Base-by-base conservation (phyloP, 2,329 filamentous ascomycete genomes). In the Trichoderma sp. region DNA sequence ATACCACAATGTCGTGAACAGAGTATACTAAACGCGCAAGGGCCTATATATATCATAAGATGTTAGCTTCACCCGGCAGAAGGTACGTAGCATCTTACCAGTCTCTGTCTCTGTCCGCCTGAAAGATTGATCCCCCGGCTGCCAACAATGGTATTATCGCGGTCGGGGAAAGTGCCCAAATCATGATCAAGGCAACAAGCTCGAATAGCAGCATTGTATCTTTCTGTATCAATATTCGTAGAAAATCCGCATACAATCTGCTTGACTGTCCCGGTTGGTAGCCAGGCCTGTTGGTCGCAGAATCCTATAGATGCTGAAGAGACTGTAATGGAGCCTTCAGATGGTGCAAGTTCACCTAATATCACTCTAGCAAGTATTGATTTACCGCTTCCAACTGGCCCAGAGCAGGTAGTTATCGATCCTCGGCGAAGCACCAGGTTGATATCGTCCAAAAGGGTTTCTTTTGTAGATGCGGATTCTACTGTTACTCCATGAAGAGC, bases 351-450 rank as follows among this genome's bases (percentile, higher is more conserved):
- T 28, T 76, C 75, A 2, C 74, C 74, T 3, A 76, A 32, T 12
- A 81, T 73, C 1, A 74, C 63, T 4, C 73, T 74, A 0, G 73
- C 30, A 28, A 80, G 57, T 1, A 73, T 74, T 1, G 78, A 75
- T 62, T 80, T 80, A 5, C 79, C 79, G 58, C 75, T 72, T 3
- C 76, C 79, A 6, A 75, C 75, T 8, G 77, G 71, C 4, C 79
- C 78, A 0, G 76, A 75, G 8, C 75, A 73, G 1, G 81, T 75
- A 1, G 73, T 69, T 2, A 81, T 32, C 2, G 76, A 76, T 1
- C 76, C 77, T 23, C 58, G 47, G 1, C 23, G 34, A 15, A 81
- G 39, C 0, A 73, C 59, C 1, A 81, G 50, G 61, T 73, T 75
- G 17, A 82, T 39, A 12, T 65, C 43, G 7, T 68, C 39, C 53